Conservation (phyloP, 208 protist species). For the Acanthamoeba pearcei region DNA sequence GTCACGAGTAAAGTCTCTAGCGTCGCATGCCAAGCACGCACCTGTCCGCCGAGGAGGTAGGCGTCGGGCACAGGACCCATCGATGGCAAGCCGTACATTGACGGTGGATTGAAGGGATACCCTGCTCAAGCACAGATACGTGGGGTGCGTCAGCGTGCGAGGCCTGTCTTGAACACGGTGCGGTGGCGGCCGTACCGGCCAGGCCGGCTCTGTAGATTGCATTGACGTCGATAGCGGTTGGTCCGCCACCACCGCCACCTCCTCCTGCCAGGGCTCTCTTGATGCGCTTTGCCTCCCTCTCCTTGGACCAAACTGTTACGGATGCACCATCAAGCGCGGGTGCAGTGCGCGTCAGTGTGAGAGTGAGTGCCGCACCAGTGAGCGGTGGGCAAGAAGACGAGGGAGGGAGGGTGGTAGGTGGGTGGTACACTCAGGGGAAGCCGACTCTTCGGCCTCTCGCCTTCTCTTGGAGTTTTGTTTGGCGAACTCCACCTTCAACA, state of each 20-base stretch:
- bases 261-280: conserved; percentile 15
- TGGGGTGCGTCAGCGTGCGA: background rate
- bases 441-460: conserved; percentile 42
- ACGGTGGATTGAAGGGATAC: conserved; percentile 36
- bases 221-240: background rate
- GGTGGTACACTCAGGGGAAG: conserved; percentile 29
- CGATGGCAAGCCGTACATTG: conserved; percentile 30
- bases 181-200: background rate
- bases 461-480: conserved; percentile 64
- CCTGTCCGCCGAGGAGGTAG: conserved; percentile 26
- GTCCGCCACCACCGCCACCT: background rate
- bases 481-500: conserved; percentile 59
- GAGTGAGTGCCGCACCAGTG: background rate
- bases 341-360: background rate
- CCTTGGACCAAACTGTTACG: conserved; percentile 14
- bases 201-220: conserved; percentile 9
- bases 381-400: no score
- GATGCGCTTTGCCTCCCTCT: conserved; percentile 43
- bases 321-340: background rate
- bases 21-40: background rate
- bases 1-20: no score
- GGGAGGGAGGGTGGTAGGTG: background rate
- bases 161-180: no score
- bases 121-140: background rate
- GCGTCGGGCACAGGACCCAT: background rate